Conservation (phyloP, 345 rosid species). For the Rhodamnia argentea region DNA sequence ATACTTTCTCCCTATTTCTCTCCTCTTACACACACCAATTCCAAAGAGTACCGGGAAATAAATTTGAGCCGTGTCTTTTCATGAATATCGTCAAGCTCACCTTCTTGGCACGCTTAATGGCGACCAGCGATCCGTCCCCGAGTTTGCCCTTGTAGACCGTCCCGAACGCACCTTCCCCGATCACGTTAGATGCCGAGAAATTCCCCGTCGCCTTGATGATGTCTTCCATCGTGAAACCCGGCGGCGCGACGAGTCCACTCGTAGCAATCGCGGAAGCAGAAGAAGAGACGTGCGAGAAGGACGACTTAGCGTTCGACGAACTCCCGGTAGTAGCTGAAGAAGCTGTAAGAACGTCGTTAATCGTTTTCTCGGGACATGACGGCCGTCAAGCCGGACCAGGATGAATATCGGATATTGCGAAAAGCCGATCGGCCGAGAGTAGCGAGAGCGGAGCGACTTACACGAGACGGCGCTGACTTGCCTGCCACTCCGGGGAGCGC, state of each 20-base stretch:
- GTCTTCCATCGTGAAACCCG: conserved; percentile 48
- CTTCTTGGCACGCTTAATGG: conserved; percentile 83
- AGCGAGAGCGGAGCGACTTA: conserved; percentile 18
- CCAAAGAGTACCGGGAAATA: neutral
- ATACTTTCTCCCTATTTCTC: neutral
- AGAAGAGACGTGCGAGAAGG: conserved; percentile 27
- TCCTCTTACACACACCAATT: neutral
- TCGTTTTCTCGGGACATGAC: neutral
- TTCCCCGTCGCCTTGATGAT: conserved; percentile 66
- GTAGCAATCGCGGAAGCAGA: conserved; percentile 25
- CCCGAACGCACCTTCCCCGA: conserved; percentile 84
- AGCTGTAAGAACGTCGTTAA: conserved; percentile 17
- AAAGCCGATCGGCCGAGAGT: neutral
- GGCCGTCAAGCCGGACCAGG: too few relatives aligned
- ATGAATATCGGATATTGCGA: too few relatives aligned
- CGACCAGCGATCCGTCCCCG: conserved; percentile 70
- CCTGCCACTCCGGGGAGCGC: neutral
- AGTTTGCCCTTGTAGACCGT: conserved; percentile 74
- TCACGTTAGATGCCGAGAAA: conserved; percentile 45
- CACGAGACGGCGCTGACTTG: conserved; percentile 33
- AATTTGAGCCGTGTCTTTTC: neutral
- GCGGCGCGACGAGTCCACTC: conserved; percentile 24
- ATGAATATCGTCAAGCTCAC: conserved; percentile 10
- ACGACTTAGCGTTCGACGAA: conserved; percentile 26
- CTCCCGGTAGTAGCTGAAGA: conserved; percentile 32